Evolutionary conservation across 2,329 filamentous ascomycete species (phyloP), one percentile per base, ranked within the genome.

Genomic region (Aspergillus versicolor): DNA sequence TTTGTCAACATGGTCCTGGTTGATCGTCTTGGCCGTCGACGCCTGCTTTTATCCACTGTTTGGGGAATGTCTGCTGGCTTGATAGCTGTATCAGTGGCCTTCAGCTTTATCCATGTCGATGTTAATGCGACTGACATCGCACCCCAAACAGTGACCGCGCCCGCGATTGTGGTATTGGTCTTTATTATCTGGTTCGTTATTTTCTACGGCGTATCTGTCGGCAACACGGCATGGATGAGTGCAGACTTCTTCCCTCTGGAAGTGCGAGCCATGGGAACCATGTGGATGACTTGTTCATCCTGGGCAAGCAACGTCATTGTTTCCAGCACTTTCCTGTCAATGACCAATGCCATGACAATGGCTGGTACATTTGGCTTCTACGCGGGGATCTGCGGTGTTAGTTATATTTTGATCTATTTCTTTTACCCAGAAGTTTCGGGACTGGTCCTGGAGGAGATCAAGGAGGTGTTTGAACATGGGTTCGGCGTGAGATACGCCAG

Each of bases 331-430:
- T 82, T 82, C 67, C 64, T 82, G 12, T 78, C 75, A 27, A 75
- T 75, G 74, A 82, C 82, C 75, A 74, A 82, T 59, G 68, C 67
- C n/a, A 78, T 75, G 53, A 82, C 80, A 0, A 79, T 79, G 0
- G 77, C 73, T 2, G 80, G 81, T 1, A 76, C 80, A 0, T 83
- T 82, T 58, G 79, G 79, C 5, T 82, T 83, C 66, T 83, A 82
- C 54, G 77, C 79, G 1, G 77, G 70, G 0, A 79, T 82, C 37
- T 82, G 79, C 62, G 73, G 78, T 44, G 59, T 80, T 27, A 79
- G 79, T 13, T 80, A 75, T 66, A 50, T 81, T 13, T 63, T 62
- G 61, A 60, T 69, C 24, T 66, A 63, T 19, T 64, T 64, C 52
- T 68, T 64, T 57, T 69, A 67, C 21, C 65, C 65, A 3, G 64